Evolutionary conservation across 768 basidiomycete species (phyloP), one percentile per base, ranked within the genome.

Genomic region (Boletus reticulatus): DNA sequence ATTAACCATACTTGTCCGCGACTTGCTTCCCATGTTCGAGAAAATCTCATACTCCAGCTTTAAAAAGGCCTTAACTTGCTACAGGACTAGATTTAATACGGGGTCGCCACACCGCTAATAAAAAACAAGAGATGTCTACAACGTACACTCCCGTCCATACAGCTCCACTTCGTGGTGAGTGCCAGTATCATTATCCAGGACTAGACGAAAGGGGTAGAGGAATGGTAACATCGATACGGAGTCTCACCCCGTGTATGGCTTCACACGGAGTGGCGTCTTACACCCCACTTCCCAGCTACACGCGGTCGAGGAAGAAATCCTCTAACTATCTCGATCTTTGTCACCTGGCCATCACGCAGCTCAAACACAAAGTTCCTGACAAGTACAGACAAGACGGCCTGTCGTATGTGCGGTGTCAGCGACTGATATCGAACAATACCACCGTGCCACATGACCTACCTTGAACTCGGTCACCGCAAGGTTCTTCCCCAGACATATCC

Each of bases 401-500:
- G 53, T 20, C 5, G 4, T 4, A 50, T 8, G 9, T 6, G 7
- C n/a, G 10, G 37, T 29, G 9, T 29, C 27, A 39, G 24, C 27
- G 17, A 11, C n/a, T 19, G 36, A 48, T 13, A 22, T 22, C 22
- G 22, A 29, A 29, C 38, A 16, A 39, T 36, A 36, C 4, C 0
- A 39, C 38, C 17, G n/a, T n/a, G 6, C 38, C 9, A 3, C 41
- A 10, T 10, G 22, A 57, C 63, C 27, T 14, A 67, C 72, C 63
- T 73, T 73, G 60, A 73, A 58, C 50, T 72, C 71, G 4, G 65
- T 45, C 11, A 84, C 50, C 0, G 81, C 82, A 64, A 84, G 83
- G 24, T 67, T 63, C 47, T 73, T 78, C 3, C 82, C 83, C 7
- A 82, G 59, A 63, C 82, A 84, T 2, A 67, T 75, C 50, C 80